phyloP scores from a whole-genome alignment of 176 grass and related monocot genomes.

The Cenchrus purpureus region DNA sequence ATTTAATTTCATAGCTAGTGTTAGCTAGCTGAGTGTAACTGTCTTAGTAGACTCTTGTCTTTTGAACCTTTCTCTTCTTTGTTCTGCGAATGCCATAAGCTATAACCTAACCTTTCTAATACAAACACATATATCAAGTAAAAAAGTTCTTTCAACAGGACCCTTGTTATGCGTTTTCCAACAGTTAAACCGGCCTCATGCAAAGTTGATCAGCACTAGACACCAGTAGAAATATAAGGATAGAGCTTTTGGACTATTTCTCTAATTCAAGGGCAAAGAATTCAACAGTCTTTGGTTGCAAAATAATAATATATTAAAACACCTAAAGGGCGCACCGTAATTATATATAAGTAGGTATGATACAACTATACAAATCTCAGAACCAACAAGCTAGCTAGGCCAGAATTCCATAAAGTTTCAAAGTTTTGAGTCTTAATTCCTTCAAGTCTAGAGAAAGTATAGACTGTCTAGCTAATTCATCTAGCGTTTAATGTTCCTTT shows the following conservation, averaged over 20 bases:
- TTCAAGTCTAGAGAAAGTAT: not conserved
- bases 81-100: not conserved
- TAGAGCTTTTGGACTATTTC: slow-evolving; percentile 22
- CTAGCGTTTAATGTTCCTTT: not conserved
- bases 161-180: not conserved
- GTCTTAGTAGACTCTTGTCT: not conserved
- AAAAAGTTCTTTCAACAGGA: not conserved
- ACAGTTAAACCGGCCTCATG: not conserved
- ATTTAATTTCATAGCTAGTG: not conserved
- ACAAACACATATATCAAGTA: not conserved
- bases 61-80: slow-evolving; percentile 13
- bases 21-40: not conserved
- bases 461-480: not conserved
- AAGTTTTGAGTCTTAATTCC: slow-evolving; percentile 18
- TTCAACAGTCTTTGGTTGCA: slow-evolving; percentile 43
- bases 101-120: not conserved
- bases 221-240: slow-evolving; percentile 12
- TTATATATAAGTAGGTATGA: not conserved
- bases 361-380: slow-evolving; percentile 1
- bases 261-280: not conserved
- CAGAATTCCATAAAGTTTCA: slow-evolving; percentile 37
- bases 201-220: not conserved
- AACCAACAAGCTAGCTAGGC: not conserved
- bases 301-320: not conserved
- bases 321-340: not conserved